Percentiles rank a stretch among this genome's conserved stretches.
These are phyloP conservation scores for Syzygium aromaticum DNA, from an alignment of 345 rosid species.

Conservation along the genomic window DNA sequence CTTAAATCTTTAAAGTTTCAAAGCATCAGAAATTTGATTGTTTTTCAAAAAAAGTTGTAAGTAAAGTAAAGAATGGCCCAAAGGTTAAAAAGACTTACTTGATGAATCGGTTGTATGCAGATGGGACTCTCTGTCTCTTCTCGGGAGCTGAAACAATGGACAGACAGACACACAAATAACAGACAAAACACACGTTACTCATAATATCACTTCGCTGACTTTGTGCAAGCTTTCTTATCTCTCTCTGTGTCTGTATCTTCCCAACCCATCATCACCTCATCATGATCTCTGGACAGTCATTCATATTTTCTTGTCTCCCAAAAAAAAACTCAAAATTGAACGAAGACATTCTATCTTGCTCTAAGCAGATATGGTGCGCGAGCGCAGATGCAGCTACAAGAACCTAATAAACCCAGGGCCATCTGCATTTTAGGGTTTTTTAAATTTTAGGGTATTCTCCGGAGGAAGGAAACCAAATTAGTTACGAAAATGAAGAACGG, in stretches of 20 bases:
- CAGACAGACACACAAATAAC: conserved; percentile 4
- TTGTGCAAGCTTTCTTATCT: conserved; percentile 23
- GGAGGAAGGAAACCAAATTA: not conserved
- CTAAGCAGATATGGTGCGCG: not conserved
- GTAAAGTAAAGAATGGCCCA: not conserved
- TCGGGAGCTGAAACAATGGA: conserved; percentile 83
- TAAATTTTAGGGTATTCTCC: not conserved
- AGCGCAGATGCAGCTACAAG: not conserved
- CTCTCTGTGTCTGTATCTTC: not conserved
- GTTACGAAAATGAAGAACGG: not conserved
- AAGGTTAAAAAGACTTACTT: conserved; percentile 41
- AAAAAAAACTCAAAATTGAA: conserved; percentile 13
- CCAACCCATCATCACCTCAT: conserved; percentile 30
- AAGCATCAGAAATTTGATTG: not conserved
- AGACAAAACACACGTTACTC: conserved; percentile 14
- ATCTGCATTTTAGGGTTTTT: not conserved
- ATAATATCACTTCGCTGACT: conserved; percentile 22
- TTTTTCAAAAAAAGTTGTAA: not conserved
- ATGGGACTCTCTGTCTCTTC: conserved; percentile 99
- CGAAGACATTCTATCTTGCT: not conserved
- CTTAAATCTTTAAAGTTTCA: not conserved
- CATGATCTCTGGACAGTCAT: not conserved
- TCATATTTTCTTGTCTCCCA: not conserved
- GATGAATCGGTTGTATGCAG: conserved; percentile 99
- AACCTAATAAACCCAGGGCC: not conserved